Percentiles rank a stretch among this genome's conserved stretches.
Evolutionary conservation across 2,329 filamentous ascomycete species (phyloP).

Genomic region (Diaporthe sp.): DNA sequence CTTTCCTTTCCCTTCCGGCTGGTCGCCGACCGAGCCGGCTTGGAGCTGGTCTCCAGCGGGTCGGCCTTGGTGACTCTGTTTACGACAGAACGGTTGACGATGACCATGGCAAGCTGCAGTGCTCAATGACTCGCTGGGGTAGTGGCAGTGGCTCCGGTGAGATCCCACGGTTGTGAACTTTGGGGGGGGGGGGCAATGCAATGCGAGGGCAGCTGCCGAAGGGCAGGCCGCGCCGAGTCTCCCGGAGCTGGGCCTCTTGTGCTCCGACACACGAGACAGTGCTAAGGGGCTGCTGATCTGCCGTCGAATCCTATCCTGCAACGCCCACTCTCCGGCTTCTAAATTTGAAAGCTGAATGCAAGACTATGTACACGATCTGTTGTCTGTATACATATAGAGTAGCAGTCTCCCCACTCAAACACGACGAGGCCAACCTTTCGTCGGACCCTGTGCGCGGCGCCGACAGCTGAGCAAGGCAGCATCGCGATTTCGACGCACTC

Average conservation of each 20-base stretch:
- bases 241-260: slow-evolving; percentile 28
- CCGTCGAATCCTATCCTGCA: slow-evolving; percentile 15
- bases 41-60: not conserved
- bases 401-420: not conserved
- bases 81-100: not conserved
- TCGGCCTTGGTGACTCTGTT: not conserved
- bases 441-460: not conserved
- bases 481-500: slow-evolving; percentile 5
- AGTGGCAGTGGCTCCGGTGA: not conserved
- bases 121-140: not conserved
- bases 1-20: slow-evolving; percentile 29
- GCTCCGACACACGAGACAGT: slow-evolving; percentile 27
- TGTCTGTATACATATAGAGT: not conserved
- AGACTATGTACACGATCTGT: not conserved
- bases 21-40: slow-evolving; percentile 30
- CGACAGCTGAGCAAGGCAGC: slow-evolving; percentile 11
- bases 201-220: not conserved
- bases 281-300: slow-evolving; percentile 24
- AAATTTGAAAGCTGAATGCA: not conserved
- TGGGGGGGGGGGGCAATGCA: not conserved
- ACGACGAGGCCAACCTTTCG: not conserved
- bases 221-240: slow-evolving; percentile 20
- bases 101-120: not conserved
- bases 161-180: not conserved
- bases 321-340: not conserved